A percentile compares a stretch with the other conserved stretches of the same genome.
These are phyloP conservation scores for Zygoascus flipseniorum DNA, from an alignment of 805 yeast species.

Conservation along the genomic window DNA sequence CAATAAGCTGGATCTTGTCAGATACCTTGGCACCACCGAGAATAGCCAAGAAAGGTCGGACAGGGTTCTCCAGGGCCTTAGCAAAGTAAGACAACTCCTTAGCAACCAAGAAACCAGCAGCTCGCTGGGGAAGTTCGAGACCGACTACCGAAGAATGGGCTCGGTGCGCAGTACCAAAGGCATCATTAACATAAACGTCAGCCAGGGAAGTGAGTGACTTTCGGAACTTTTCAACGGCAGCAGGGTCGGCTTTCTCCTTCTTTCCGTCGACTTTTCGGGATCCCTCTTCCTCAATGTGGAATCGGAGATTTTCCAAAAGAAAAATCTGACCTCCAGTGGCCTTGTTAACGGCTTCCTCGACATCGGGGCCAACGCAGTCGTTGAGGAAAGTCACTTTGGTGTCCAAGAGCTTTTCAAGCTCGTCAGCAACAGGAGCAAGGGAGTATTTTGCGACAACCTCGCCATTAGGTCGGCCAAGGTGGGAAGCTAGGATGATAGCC, in stretches of 20 bases:
- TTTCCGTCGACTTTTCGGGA: constrained; percentile 88
- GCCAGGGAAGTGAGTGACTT: constrained; percentile 82
- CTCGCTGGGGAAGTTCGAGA: constrained; percentile 88
- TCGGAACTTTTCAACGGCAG: constrained; percentile 81
- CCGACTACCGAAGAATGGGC: constrained; percentile 99
- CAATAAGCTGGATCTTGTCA: constrained; percentile 97
- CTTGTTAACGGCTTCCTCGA: constrained; percentile 65
- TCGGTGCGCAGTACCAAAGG: constrained; percentile 99
- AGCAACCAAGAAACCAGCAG: constrained; percentile 97
- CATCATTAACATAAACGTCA: constrained; percentile 95
- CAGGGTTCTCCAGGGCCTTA: constrained; percentile 96
- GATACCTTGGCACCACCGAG: constrained; percentile 99
- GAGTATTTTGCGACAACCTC: constrained; percentile 79
- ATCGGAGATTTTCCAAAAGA: constrained; percentile 94
- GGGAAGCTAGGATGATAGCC: constrained; percentile 89
- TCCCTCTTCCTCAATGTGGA: constrained; percentile 87
- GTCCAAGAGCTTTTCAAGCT: constrained; percentile 70
- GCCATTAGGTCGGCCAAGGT: constrained; percentile 99
- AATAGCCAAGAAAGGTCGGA: constrained; percentile 96
- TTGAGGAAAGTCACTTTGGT: constrained; percentile 69
- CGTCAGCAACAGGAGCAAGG: constrained; percentile 86
- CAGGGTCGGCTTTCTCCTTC: constrained; percentile 87
- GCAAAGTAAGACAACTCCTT: constrained; percentile 97
- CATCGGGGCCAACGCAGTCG: constrained; percentile 92
- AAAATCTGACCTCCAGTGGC: constrained; percentile 76